Percentiles rank a stretch among this genome's conserved stretches.
Conservation (phyloP, 805 yeast genomes). For the Jamesozyma spencerorum region DNA sequence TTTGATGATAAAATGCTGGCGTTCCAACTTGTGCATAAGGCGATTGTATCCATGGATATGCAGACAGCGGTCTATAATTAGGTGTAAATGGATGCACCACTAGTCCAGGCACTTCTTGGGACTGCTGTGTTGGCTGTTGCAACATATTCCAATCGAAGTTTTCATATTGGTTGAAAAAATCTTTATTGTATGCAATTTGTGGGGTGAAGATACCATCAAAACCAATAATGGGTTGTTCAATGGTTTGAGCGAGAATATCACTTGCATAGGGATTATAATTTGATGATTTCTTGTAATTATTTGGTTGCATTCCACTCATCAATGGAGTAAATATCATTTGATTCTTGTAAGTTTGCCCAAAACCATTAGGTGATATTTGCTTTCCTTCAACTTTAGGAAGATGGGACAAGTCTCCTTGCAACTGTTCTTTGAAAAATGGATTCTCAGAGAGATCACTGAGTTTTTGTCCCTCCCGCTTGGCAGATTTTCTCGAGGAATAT, state of each 20-base stretch:
- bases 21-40: constrained; percentile 4
- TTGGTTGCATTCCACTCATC: constrained; percentile 2
- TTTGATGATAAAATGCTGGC: constrained; percentile 3
- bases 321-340: neutral
- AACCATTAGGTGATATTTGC: neutral
- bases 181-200: constrained; percentile 2
- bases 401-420: neutral
- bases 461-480: neutral
- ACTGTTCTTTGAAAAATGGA: neutral
- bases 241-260: constrained; percentile 8
- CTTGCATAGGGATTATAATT: constrained; percentile 4
- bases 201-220: constrained; percentile 10
- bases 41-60: constrained; percentile 8
- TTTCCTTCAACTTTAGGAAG: neutral
- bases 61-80: neutral
- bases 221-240: constrained; percentile 7
- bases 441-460: neutral
- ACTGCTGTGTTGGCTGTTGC: constrained; percentile 4
- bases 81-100: constrained; percentile 5
- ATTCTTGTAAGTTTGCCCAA: neutral
- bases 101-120: neutral
- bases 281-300: neutral
- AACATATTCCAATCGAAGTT: constrained; percentile 5
- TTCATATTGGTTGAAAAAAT: constrained; percentile 3
- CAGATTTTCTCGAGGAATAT: neutral